Conservation (phyloP, 2,329 filamentous ascomycete genomes). For the Waltergamsia citrina region DNA sequence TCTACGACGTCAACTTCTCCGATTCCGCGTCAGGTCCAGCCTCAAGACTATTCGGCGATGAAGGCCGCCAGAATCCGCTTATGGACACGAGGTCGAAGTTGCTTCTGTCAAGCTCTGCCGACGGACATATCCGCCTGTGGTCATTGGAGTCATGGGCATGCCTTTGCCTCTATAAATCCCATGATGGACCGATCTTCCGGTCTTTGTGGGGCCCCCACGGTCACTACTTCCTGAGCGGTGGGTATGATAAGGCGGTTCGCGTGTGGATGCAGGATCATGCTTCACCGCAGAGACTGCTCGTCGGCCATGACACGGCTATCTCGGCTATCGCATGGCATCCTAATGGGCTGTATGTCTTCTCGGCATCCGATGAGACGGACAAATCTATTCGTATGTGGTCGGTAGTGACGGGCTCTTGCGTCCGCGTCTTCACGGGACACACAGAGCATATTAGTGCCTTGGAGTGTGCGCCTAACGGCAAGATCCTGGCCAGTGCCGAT, state of each 20-base stretch:
- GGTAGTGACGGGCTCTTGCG: constrained; percentile 74
- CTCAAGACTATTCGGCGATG: constrained; percentile 38
- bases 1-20: constrained; percentile 86
- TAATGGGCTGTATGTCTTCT: constrained; percentile 89
- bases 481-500: constrained; percentile 84
- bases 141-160: constrained; percentile 88
- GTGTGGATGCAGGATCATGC: constrained; percentile 92
- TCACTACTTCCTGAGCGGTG: constrained; percentile 85
- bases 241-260: constrained; percentile 82
- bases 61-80: constrained; percentile 27
- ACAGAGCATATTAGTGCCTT: constrained; percentile 78
- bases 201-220: constrained; percentile 86
- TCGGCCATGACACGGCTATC: constrained; percentile 89
- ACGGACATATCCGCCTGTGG: constrained; percentile 87
- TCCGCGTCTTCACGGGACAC: constrained; percentile 88
- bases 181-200: constrained; percentile 83
- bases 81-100: constrained; percentile 56
- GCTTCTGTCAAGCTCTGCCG: constrained; percentile 78
- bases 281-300: constrained; percentile 76
- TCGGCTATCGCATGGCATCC: constrained; percentile 90
- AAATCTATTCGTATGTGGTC: constrained; percentile 98
- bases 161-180: constrained; percentile 86
- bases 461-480: constrained; percentile 79
- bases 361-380: constrained; percentile 73
- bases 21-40: constrained; percentile 50